These are phyloP conservation scores for Talaromyces sp. DNA, from an alignment of 2,329 filamentous ascomycete genomes.

Conservation along the genomic window DNA sequence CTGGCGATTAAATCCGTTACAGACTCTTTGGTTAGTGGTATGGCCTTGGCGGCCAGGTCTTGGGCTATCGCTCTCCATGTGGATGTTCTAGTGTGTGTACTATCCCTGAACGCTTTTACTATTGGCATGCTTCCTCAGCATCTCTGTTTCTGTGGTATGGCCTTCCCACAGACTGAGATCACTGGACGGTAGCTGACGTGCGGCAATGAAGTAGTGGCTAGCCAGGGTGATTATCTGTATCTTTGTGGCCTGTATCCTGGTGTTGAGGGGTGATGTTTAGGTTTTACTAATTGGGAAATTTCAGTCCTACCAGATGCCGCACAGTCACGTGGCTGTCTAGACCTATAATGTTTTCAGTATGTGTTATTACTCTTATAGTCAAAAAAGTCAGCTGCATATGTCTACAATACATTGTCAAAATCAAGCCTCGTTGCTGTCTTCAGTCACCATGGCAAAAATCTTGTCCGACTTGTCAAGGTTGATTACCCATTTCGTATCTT, in stretches of 20 bases:
- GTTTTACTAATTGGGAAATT: neutral
- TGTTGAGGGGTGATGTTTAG: neutral
- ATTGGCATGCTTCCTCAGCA: too few relatives aligned
- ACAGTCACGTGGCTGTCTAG: conserved; percentile 5
- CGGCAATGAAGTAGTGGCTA: too few relatives aligned
- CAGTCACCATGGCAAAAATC: conserved; percentile 4
- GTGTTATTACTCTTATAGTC: neutral
- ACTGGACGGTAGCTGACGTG: too few relatives aligned
- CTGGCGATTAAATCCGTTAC: too few relatives aligned
- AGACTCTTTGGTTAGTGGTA: too few relatives aligned
- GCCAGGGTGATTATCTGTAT: too few relatives aligned
- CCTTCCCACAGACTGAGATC: too few relatives aligned
- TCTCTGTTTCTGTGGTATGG: too few relatives aligned
- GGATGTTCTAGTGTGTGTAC: too few relatives aligned
- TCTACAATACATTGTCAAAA: neutral
- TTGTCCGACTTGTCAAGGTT: neutral
- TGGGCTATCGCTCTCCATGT: too few relatives aligned
- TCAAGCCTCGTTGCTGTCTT: neutral
- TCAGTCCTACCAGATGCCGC: neutral
- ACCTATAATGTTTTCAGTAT: conserved; percentile 7
- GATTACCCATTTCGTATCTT: neutral
- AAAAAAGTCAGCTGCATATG: neutral
- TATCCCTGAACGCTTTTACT: too few relatives aligned
- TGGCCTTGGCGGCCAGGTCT: too few relatives aligned
- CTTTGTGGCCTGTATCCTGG: neutral